These are phyloP conservation scores for Alisma plantagoaquatica DNA, from an alignment of 106 monocot species.

Conservation along the genomic window DNA sequence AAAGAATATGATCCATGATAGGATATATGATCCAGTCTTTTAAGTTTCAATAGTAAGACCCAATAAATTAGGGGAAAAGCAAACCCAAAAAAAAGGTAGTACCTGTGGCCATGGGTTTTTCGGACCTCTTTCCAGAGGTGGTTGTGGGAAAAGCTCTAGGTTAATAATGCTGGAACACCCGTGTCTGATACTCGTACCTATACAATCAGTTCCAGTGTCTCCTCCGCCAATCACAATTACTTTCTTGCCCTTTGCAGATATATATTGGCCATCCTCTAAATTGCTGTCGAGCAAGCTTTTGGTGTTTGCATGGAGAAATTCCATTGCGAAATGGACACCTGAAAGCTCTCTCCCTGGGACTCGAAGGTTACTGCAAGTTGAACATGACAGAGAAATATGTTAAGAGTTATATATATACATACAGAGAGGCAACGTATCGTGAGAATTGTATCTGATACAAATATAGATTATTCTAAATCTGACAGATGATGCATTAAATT, in stretches of 20 bases:
- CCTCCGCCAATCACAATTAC: constrained; percentile 92
- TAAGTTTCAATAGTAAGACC: too few species aligned
- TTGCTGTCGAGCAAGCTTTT: constrained; percentile 96
- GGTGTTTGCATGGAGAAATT: constrained; percentile 88
- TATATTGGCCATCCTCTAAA: constrained; percentile 65
- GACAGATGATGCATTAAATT: neutral
- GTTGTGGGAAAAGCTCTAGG: constrained; percentile 65
- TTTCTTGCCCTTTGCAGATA: constrained; percentile 86
- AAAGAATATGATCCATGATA: too few species aligned
- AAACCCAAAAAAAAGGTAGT: neutral
- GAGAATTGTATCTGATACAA: neutral
- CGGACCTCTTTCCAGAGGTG: constrained; percentile 50
- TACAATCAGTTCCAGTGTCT: constrained; percentile 94
- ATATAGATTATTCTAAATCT: neutral
- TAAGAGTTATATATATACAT: too few species aligned
- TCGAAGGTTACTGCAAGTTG: constrained; percentile 50
- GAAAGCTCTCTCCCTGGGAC: constrained; percentile 64
- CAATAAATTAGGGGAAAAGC: too few species aligned
- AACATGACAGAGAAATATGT: too few species aligned
- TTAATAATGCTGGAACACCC: constrained; percentile 63
- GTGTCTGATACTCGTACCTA: constrained; percentile 81
- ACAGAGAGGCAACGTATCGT: neutral
- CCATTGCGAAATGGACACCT: constrained; percentile 93
- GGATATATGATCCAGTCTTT: neutral
- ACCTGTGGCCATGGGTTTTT: constrained; percentile 98